phyloP scores from a whole-genome alignment of 345 rosid genomes.

The Syzygium grande region DNA sequence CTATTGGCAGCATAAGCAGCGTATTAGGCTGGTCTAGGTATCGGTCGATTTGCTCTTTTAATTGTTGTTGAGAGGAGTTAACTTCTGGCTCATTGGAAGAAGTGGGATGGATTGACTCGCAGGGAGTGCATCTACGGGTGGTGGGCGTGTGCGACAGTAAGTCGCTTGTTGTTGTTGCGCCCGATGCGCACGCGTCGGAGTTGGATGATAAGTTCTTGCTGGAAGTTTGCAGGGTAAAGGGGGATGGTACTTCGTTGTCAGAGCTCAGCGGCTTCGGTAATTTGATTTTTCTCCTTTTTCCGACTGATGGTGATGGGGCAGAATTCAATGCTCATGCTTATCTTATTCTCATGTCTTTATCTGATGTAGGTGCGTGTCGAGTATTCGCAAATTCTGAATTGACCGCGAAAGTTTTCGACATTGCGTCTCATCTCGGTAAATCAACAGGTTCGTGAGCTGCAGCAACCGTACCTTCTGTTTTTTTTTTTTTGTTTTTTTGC shows the following conservation, averaged over 20 bases:
- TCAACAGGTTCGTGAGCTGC: slow-evolving; percentile 49
- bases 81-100: neutral
- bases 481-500: neutral
- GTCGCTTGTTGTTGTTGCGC: slow-evolving; percentile 37
- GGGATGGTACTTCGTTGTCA: slow-evolving; percentile 39
- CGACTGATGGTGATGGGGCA: neutral
- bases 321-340: neutral
- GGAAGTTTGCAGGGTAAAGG: slow-evolving; percentile 55
- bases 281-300: neutral
- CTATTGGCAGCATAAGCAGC: neutral
- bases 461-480: neutral
- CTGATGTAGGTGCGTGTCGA: slow-evolving; percentile 25
- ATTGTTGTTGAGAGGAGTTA: neutral
- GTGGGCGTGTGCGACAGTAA: slow-evolving; percentile 81
- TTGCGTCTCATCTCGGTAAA: slow-evolving; percentile 49
- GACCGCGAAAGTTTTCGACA: slow-evolving; percentile 25
- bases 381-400: slow-evolving; percentile 31
- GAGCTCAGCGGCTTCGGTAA: slow-evolving; percentile 35
- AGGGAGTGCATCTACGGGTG: slow-evolving; percentile 77
- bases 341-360: neutral
- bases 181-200: slow-evolving; percentile 38
- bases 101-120: neutral
- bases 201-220: slow-evolving; percentile 44
- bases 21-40: accelerated
- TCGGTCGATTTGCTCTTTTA: neutral